Evolutionary conservation across 2,329 filamentous ascomycete genomes (phyloP).

Genomic region (Microsporum canis): DNA sequence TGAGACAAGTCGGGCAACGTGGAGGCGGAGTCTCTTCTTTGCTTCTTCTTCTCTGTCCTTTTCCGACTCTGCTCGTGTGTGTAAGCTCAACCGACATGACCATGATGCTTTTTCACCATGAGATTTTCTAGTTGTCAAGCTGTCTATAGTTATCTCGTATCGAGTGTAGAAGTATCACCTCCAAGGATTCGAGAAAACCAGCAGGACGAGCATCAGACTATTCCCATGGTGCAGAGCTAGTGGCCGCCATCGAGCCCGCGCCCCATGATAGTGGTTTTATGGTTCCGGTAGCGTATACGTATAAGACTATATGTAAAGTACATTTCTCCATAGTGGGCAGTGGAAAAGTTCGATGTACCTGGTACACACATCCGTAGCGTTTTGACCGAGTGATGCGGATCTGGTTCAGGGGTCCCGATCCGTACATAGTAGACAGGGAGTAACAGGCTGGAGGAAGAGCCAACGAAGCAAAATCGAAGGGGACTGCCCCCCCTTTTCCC

Average conservation of each 20-base stretch:
- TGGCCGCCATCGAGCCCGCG: conserved; percentile 1
- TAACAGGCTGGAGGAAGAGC: not conserved
- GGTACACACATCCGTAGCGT: not conserved
- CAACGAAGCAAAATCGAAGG: not conserved
- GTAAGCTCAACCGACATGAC: no score
- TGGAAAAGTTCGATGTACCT: not conserved
- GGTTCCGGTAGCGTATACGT: no score
- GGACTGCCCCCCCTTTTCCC: not conserved
- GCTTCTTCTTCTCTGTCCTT: not conserved
- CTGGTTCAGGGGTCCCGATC: not conserved
- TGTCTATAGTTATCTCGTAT: not conserved
- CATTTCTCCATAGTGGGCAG: not conserved
- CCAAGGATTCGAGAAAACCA: not conserved
- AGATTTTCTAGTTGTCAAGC: no score
- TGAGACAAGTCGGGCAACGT: not conserved
- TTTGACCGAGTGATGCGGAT: not conserved
- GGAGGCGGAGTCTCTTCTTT: not conserved
- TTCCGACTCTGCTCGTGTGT: no score
- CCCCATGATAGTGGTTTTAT: not conserved
- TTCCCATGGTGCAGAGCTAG: conserved; percentile 2
- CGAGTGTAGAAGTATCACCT: not conserved
- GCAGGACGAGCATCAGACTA: not conserved
- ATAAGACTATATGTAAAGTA: no score
- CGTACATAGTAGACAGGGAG: not conserved
- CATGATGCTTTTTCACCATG: no score